Base-by-base conservation (phyloP, 2,329 filamentous ascomycete genomes). In the Ophiostoma piceae region DNA sequence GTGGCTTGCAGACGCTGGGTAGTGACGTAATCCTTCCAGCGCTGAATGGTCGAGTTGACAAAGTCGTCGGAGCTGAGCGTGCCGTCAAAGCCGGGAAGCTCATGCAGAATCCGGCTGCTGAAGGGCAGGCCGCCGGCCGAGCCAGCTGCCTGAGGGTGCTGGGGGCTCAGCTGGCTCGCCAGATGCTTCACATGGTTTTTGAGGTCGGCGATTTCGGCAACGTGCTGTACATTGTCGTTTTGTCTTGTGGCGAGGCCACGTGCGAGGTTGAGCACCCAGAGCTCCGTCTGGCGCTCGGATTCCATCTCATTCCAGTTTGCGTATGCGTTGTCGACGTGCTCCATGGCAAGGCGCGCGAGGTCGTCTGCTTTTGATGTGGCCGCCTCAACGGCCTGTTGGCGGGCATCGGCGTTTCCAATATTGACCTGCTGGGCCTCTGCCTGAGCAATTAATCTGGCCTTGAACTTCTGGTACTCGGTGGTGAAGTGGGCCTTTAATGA, bases 261-360 rank as follows among this genome's bases (percentile, higher is more conserved):
- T 0, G 87, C 87, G 54, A 90, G 78, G 75, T 89, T 87, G 47
- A 90, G 76, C 5, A 83, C 79, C 87, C 87, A 90, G 7, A 89
- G 81, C 73, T 88, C 85, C 35, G 82, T 82, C 68, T 85, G 84
- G 29, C 85, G 83, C 47, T 85, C 84, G 1, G 78, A 73, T 0
- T 88, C 79, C 35, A 95, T 81, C 1, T 82, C 82, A 68, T 86
- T 86, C 94, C 94, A 98, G 60, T 92, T 89, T 7, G 85, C 84
- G 77, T 88, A 96, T 0, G 92, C 88, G 16, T 89, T 87, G n/a
- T 90, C 85, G 6, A 97, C 78, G 77, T 98, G 94, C 71, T 90
- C 85, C 57, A 86, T 82, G 41, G 94, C 86, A 74, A 90, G 88
- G 68, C 87, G 86, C 73, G 92, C 88, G 67, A 94, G 84, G 37